Percentiles rank a stretch among this genome's conserved stretches.
phyloP scores from a whole-genome alignment of 331 rosid species.

The Quercus phellos region DNA sequence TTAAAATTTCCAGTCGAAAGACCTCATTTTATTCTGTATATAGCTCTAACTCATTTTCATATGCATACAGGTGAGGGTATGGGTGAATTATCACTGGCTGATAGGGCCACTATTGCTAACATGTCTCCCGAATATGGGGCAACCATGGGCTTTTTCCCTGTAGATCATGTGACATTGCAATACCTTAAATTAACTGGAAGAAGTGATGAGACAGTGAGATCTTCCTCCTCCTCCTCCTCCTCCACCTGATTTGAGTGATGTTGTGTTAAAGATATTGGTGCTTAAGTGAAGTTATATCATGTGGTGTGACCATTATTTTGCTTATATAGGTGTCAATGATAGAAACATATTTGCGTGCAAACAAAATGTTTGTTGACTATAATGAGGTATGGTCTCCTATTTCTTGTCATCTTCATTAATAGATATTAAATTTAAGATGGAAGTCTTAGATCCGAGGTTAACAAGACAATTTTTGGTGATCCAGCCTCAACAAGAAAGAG shows the following conservation, averaged over 20 bases:
- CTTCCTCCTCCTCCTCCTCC: not conserved
- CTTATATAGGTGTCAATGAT: conserved; percentile 3
- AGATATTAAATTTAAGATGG: not conserved
- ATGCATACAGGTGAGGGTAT: conserved; percentile 4
- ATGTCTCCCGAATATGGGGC: conserved; percentile 12
- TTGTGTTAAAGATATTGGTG: not conserved
- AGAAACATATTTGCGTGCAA: conserved; percentile 7
- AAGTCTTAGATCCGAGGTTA: not conserved
- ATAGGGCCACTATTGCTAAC: conserved; percentile 13
- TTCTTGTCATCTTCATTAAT: not conserved
- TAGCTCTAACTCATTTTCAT: not conserved
- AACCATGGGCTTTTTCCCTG: conserved; percentile 9
- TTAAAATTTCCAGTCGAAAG: not conserved
- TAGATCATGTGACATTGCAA: conserved; percentile 7
- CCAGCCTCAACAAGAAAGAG: conserved; percentile 20
- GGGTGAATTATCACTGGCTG: conserved; percentile 1
- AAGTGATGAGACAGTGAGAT: conserved; percentile 5
- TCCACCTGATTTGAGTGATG: not conserved
- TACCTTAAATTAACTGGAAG: conserved; percentile 1
- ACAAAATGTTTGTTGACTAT: conserved; percentile 3
- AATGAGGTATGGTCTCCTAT: not conserved
- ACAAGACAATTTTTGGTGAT: not conserved
- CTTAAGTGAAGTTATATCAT: not conserved
- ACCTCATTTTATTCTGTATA: not conserved
- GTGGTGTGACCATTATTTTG: not conserved